Evolutionary conservation across 169 alveolate species (phyloP).

Genomic region (Plasmodium gallinaceum): DNA sequence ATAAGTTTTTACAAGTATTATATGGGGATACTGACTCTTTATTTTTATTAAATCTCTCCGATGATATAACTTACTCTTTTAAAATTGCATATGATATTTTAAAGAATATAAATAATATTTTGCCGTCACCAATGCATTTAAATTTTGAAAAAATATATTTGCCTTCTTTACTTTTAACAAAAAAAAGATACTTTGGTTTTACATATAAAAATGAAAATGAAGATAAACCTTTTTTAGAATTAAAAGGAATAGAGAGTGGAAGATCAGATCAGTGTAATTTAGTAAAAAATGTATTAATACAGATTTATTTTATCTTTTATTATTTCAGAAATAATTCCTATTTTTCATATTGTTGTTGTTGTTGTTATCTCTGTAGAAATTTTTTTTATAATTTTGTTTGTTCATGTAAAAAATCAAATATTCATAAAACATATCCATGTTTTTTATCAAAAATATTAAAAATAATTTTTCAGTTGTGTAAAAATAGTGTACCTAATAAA

Average conservation of each 20-base stretch:
- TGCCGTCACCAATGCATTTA: slow-evolving; percentile 93
- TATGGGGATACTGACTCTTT: slow-evolving; percentile 99
- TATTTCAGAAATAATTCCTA: slow-evolving; percentile 49
- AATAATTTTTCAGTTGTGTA: slow-evolving; percentile 10
- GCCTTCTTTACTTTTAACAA: slow-evolving; percentile 94
- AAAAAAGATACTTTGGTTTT: slow-evolving; percentile 95
- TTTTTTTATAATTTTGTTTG: slow-evolving; percentile 52
- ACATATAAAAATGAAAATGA: slow-evolving; percentile 43
- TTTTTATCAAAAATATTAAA: slow-evolving; percentile 25
- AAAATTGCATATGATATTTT: slow-evolving; percentile 90
- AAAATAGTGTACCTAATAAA: not conserved
- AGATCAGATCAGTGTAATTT: slow-evolving; percentile 79
- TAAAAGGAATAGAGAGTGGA: slow-evolving; percentile 79
- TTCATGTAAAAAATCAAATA: slow-evolving; percentile 31
- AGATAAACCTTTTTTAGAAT: slow-evolving; percentile 55
- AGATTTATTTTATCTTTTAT: slow-evolving; percentile 44
- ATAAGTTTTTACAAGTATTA: slow-evolving; percentile 91
- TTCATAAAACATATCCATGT: slow-evolving; percentile 41
- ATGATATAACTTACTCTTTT: slow-evolving; percentile 90
- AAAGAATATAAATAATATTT: slow-evolving; percentile 86
- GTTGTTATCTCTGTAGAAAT: slow-evolving; percentile 53
- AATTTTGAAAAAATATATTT: slow-evolving; percentile 95
- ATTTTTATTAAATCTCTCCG: slow-evolving; percentile 94
- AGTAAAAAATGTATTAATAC: slow-evolving; percentile 61
- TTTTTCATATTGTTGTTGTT: slow-evolving; percentile 63